Evolutionary conservation across 1,139 yeast species (phyloP), one percentile per base, ranked within the genome.

Genomic region (Barnettozyma hawaiiensis): DNA sequence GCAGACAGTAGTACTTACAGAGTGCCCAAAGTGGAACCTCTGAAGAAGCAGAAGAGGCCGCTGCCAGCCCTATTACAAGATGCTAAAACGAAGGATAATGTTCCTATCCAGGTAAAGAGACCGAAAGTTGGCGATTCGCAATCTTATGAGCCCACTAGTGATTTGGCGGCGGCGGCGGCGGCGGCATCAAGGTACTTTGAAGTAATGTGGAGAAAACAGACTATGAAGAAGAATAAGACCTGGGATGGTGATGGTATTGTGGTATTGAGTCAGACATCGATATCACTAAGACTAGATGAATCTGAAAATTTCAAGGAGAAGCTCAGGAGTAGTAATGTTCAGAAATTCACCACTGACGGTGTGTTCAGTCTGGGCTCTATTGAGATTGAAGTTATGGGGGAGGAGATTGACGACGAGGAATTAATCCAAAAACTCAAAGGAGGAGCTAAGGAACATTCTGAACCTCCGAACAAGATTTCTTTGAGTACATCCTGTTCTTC

Each of bases 201-300:
- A 22, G 51, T 54, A 7, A 55, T 54, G 7, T 55, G 60, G 60
- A 67, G 98, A 34, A 87, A 85, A 59, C 71, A 70, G 33, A 69
- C 92, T 1, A 70, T 66, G 31, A 86, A 85, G 63, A 89, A 90
- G 68, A 80, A 89, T 61, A 90, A 90, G 59, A 81, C 90, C 0
- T 92, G 98, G 98, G 95, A 87, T 45, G 96, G 95, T 3, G 98
- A 92, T 63, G 97, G 96, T 0, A 62, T 64, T 21, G 67, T 85
- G 6, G 49, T 61, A 0, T 53, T 69, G 21, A 28, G 42, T 1
- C 42, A 49, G 1, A 37, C 50, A 1, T 47, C 44, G 9, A 42
- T 54, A 10, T 43, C 63, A 3, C 42, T 52, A 9, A 52, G 65
- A 39, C 56, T 59, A 39, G 59, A 61, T 39, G 63, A 59, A 14